Percentiles rank a stretch among this genome's conserved stretches.
Evolutionary conservation across 1,284 basidiomycete species (phyloP).

Genomic region (Cystobasidium pallidum): DNA sequence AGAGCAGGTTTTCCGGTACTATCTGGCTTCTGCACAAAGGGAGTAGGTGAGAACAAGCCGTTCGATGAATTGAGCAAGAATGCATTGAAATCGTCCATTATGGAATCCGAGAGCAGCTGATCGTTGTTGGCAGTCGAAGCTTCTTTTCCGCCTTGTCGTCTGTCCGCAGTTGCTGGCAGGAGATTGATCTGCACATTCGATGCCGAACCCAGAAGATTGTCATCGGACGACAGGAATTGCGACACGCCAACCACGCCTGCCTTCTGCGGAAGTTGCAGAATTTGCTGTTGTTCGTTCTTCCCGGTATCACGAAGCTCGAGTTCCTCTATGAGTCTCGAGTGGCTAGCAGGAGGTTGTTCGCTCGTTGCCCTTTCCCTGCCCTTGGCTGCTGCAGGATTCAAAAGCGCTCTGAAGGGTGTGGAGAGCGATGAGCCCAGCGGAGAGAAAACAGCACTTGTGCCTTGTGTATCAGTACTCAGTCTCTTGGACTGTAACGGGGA

Average conservation of each 20-base stretch:
- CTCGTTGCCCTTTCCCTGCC: constrained; percentile 25
- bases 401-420: constrained; percentile 27
- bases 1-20: constrained; percentile 14
- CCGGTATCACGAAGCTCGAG: not conserved
- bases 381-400: constrained; percentile 3
- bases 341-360: constrained; percentile 34
- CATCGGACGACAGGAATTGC: constrained; percentile 38
- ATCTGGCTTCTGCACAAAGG: constrained; percentile 13
- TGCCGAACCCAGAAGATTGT: constrained; percentile 22
- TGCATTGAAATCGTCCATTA: constrained; percentile 36
- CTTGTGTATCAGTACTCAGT: constrained; percentile 1
- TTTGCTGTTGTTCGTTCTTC: not conserved
- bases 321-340: constrained; percentile 25
- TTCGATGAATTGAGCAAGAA: constrained; percentile 31
- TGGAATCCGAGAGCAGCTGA: constrained; percentile 25
- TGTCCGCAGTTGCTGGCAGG: constrained; percentile 31
- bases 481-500: constrained; percentile 11
- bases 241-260: not conserved
- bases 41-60: constrained; percentile 35
- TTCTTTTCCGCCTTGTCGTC: constrained; percentile 5
- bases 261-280: not conserved
- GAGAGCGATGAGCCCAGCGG: constrained; percentile 28
- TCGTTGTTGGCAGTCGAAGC: constrained; percentile 1
- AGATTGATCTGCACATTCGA: constrained; percentile 39
- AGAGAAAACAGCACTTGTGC: constrained; percentile 28